Evolutionary conservation across 371 early-diverging fungal species (phyloP), one percentile per base, ranked within the genome.

Genomic region (Fennellomyces sp.): DNA sequence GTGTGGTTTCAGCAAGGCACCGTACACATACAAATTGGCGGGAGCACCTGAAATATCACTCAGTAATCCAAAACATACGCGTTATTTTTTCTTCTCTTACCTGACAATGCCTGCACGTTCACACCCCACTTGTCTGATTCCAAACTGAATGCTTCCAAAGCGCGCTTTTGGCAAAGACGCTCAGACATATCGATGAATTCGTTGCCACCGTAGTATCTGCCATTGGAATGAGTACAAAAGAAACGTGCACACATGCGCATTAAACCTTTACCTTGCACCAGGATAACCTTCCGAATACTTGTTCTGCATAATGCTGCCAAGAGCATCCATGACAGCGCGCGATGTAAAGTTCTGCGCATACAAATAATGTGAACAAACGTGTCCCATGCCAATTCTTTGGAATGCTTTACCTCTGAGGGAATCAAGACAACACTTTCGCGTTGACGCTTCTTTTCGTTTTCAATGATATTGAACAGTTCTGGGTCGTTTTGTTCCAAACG

Each of bases 241-340:
- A 13, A 48, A 31, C 5, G 48, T 48, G 6, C 8, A 38, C 21
- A 23, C n/a, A 19, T 15, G 36, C n/a, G 1, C 12, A 54, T 42
- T n/a, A n/a, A 33, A 33, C 35, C 6, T 27, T 59, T 77, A 89
- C 78, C 98, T 90, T 31, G 95, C 96, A 31, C 94, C 93, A 11
- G 97, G 97, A 80, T 97, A 97, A 33, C 99, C 99, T 82, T 99
- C 99, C 11, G 98, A 97, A 83, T 99, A 99, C 81, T 99, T 99
- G 91, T 99, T 99, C 76, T 97, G 97, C 90, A 99, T 94, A 30
- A 96, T 88, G 13, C 99, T 98, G 47, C 98, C 98, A 52, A 96
- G 86, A 26, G 97, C 97, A 51, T 95, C 91, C 94, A 98, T 94
- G 36, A 99, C 99, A 6, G 97, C 89, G 59, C 91, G 88, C 35